Base-by-base conservation (phyloP, 768 basidiomycete genomes). In the Mycena maculata region DNA sequence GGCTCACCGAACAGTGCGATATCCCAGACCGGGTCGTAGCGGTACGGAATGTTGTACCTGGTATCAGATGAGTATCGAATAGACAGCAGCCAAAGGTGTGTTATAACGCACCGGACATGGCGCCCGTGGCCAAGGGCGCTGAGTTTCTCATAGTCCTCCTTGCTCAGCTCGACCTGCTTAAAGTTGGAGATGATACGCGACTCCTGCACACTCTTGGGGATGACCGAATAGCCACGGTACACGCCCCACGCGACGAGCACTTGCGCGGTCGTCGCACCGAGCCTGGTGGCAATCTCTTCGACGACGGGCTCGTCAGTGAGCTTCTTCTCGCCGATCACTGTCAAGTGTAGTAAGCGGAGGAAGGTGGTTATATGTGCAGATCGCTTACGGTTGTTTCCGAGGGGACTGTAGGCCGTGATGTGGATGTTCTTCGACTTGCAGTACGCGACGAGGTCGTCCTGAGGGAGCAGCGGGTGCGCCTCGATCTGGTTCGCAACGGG, bases 401-500 rank as follows among this genome's bases (percentile, higher is more conserved):
- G 87, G 8, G 93, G 93, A 70, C 86, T 87, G 73, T 87, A 87
- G 0, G 85, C 86, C 9, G 85, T 86, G 33, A 36, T 36, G 8
- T 36, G 33, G 6, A 36, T 36, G 33, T 36, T 36, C 33, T 36
- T 36, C 33, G 84, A 79, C 72, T 89, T 87, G 81, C 89, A 90
- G 80, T 86, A 94, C 41, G 81, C 85, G 57, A 90, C 83, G 58
- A 94, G 86, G 16, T 92, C 89, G 54, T 90, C 86, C 74, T 95
- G 93, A 12, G 86, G 90, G 63, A 93, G 85, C 56, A 89, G 84
- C 16, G 94, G 93, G 83, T 96, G 95, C 23, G 89, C 88, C 77
- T 95, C 93, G 70, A 95, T 81, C 80, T 96, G 94, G 80, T 96
- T 94, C 30, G 81, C 89, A 23, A 82, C 89, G 28, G 95, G 94